Evolutionary conservation across 2,329 filamentous ascomycete genomes (phyloP).

Genomic region (Phaeosphaeria sp.): DNA sequence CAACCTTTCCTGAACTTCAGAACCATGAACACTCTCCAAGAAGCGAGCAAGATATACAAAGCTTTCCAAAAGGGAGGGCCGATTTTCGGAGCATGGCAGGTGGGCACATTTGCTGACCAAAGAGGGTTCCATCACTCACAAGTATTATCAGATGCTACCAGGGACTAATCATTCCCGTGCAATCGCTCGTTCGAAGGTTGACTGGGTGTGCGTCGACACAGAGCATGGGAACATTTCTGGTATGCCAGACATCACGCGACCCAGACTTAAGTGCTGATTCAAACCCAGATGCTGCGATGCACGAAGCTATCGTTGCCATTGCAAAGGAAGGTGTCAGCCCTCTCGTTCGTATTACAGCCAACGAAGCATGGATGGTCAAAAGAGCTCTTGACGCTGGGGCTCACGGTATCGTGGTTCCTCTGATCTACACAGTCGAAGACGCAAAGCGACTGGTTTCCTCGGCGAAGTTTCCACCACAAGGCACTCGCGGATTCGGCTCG

Average conservation of each 20-base stretch:
- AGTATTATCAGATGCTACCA: constrained; percentile 32
- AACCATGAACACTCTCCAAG: constrained; percentile 57
- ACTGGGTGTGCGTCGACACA: constrained; percentile 63
- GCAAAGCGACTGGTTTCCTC: constrained; percentile 59
- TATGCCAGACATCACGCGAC: constrained; percentile 21
- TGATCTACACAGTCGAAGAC: constrained; percentile 61
- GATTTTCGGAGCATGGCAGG: constrained; percentile 66
- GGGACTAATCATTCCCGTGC: constrained; percentile 61
- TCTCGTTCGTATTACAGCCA: constrained; percentile 59
- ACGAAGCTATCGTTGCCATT: constrained; percentile 61
- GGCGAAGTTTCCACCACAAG: constrained; percentile 63
- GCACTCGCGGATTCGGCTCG: constrained; percentile 63
- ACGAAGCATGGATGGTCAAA: constrained; percentile 69
- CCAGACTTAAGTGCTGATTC: not conserved
- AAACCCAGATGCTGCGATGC: constrained; percentile 58
- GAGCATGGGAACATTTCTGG: constrained; percentile 65
- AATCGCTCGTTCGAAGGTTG: constrained; percentile 60
- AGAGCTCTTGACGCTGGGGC: constrained; percentile 66
- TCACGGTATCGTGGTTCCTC: constrained; percentile 64
- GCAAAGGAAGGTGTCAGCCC: constrained; percentile 53
- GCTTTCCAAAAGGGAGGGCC: constrained; percentile 58
- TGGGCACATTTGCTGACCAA: constrained; percentile 28
- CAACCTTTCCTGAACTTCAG: constrained; percentile 4
- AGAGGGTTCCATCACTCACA: not conserved
- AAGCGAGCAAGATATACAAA: constrained; percentile 60